These are phyloP conservation scores for Xylariaceae sp. DNA, from an alignment of 2,329 filamentous ascomycete species.

Conservation along the genomic window DNA sequence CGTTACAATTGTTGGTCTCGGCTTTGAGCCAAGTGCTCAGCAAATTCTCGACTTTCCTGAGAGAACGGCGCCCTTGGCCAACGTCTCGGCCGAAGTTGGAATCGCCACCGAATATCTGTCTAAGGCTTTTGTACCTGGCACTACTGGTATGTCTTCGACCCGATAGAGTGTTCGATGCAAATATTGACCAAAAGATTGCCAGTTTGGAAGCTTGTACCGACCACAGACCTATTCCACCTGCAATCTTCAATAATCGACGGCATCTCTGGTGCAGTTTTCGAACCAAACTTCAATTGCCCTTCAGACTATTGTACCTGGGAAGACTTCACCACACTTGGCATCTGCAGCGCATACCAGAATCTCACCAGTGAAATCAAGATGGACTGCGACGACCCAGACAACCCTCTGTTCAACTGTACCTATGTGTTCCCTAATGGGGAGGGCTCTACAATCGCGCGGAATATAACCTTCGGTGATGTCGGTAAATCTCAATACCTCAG, in stretches of 20 bases:
- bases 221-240: constrained; percentile 26
- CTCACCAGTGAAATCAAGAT: constrained; percentile 11
- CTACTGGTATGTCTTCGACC: too few relatives aligned
- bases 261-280: constrained; percentile 13
- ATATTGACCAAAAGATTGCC: too few relatives aligned
- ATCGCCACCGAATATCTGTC: constrained; percentile 6
- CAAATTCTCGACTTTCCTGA: constrained; percentile 16
- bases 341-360: constrained; percentile 26
- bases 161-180: too few relatives aligned
- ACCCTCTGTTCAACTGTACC: background rate
- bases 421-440: constrained; percentile 17
- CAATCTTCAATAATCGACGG: constrained; percentile 27
- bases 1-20: constrained; percentile 19
- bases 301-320: constrained; percentile 26
- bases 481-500: too few relatives aligned
- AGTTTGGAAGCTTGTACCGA: too few relatives aligned
- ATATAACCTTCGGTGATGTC: too few relatives aligned
- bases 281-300: constrained; percentile 26
- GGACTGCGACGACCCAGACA: background rate
- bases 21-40: constrained; percentile 27
- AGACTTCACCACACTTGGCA: constrained; percentile 26
- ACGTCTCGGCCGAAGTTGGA: constrained; percentile 1
- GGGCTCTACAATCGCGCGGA: too few relatives aligned
- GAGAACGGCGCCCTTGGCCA: background rate
- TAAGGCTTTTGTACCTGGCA: too few relatives aligned